Conservation (phyloP, 73 alveolate genomes). For the Paramecium caudatum region DNA sequence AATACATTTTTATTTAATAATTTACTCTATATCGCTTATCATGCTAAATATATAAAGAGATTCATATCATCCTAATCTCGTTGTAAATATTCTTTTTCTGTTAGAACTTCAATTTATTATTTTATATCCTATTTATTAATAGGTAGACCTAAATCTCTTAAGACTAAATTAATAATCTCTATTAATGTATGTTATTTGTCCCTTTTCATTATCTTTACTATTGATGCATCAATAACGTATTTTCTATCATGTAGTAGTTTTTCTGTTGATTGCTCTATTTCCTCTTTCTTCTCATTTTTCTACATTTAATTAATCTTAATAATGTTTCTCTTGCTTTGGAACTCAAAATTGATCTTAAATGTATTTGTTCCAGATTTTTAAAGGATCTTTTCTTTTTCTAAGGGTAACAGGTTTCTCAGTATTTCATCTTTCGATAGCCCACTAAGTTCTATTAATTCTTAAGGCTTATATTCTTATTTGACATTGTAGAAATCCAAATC, state of each 20-base stretch:
- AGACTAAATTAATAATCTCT: slow-evolving; percentile 78
- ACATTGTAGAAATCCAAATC: slow-evolving; percentile 5
- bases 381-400: background rate
- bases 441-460: background rate
- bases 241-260: slow-evolving; percentile 82
- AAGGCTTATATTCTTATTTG: background rate
- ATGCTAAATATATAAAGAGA: slow-evolving; percentile 78
- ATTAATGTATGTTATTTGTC: slow-evolving; percentile 76
- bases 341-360: no score
- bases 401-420: background rate
- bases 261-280: slow-evolving; percentile 78
- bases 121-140: slow-evolving; percentile 74
- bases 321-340: no score
- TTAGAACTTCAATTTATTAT: slow-evolving; percentile 80
- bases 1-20: no score
- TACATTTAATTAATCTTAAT: slow-evolving; percentile 74
- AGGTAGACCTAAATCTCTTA: slow-evolving; percentile 82
- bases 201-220: slow-evolving; percentile 85
- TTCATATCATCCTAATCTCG: slow-evolving; percentile 72
- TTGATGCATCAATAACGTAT: slow-evolving; percentile 83
- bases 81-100: slow-evolving; percentile 83
- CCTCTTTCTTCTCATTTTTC: slow-evolving; percentile 82
- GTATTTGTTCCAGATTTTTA: no score
- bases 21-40: no score
- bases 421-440: slow-evolving; percentile 22